Evolutionary conservation across 2,329 filamentous ascomycete genomes (phyloP), one percentile per base, ranked within the genome.

Genomic region (Alternaria sp.): DNA sequence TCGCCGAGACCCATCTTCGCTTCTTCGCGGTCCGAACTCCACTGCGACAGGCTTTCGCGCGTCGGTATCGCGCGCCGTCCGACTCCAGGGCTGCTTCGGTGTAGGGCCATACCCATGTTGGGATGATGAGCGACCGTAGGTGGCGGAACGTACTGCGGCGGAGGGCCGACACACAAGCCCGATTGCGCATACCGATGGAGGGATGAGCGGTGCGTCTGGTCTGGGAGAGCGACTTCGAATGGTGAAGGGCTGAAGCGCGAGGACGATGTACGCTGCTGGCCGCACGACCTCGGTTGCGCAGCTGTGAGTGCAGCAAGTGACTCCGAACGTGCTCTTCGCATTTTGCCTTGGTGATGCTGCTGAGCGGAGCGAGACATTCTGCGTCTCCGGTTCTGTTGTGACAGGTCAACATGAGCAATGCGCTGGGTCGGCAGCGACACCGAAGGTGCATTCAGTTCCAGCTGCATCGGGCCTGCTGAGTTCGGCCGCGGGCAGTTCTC

Each of bases 21-120:
- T 49, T 65, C 59, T 47, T 76, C 70, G 8, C 74, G 67, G 44
- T 77, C 73, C 6, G 52, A 50, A 57, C 75, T 77, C 71, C 71
- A 73, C 30, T 67, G 67, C 19, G 65, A 62, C 6, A 73, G 46
- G 26, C 58, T 65, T 54, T 76, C 73, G 25, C 70, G 63, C 21
- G 52, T 59, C 4, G 69, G 69, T 17, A 74, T 19, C 3, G 63
- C 43, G 25, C 66, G 63, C 26, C 60, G 52, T 8, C 55, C 56
- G 7, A 23, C 7, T 2, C 11, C 15, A 11, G 12, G 19, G 13
- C 3, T 36, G 5, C 30, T 15, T 36, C 4, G 51, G 8, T n/a
- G 44, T 19, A 23, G 5, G 21, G 25, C 4, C 46, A 15, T 25
- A 6, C 12, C 13, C 3, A 12, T 15, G 4, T 43, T 17, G 40